Percentiles rank a stretch among this genome's conserved stretches.
phyloP scores from a whole-genome alignment of 306 rosid genomes.

The Oxytropis ochrocephala region DNA sequence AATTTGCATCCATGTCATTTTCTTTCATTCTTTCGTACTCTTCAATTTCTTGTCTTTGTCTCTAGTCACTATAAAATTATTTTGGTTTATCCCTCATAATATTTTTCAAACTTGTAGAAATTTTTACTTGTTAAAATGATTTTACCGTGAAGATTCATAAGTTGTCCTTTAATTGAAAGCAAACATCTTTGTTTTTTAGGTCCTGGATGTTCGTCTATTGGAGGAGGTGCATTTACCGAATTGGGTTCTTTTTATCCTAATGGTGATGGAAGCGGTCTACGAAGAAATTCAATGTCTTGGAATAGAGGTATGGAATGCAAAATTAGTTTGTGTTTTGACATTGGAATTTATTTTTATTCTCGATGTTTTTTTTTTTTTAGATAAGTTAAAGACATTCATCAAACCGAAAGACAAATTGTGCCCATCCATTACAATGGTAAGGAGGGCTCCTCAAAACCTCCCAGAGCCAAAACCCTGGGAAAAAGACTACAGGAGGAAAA shows the following conservation, averaged over 20 bases:
- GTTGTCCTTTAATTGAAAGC: background rate
- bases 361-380: too few species aligned
- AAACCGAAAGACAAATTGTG: too few species aligned
- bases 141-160: background rate
- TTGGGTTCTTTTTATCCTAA: slow-evolving; percentile 82
- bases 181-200: slow-evolving; percentile 42
- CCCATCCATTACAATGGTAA: too few species aligned
- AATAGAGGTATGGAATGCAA: slow-evolving; percentile 44
- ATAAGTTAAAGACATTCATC: too few species aligned
- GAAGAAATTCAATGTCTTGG: slow-evolving; percentile 73
- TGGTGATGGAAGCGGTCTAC: slow-evolving; percentile 68
- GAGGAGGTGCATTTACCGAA: slow-evolving; percentile 94
- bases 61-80: too few species aligned
- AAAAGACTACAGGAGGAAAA: too few species aligned
- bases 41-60: background rate
- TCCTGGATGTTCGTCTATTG: slow-evolving; percentile 89
- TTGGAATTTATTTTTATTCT: background rate
- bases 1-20: background rate
- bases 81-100: too few species aligned
- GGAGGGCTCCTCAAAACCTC: too few species aligned
- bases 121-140: too few species aligned
- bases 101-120: too few species aligned
- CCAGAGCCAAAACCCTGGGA: too few species aligned
- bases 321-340: background rate
- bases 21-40: background rate